Conservation (phyloP, 768 basidiomycete genomes). For the Mycena olivaceomarginata region DNA sequence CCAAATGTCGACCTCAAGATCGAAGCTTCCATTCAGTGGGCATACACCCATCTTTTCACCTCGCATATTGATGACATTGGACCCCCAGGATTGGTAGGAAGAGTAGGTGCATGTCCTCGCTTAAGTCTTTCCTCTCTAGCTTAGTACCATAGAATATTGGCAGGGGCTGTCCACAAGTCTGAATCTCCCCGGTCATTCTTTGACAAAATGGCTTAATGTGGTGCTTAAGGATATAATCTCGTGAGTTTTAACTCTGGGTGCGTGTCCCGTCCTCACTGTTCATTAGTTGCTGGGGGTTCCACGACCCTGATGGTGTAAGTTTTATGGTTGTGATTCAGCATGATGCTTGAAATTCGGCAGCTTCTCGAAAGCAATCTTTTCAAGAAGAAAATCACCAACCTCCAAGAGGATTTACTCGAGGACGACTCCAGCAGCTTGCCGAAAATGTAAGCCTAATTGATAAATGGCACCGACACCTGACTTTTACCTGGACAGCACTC, state of each 20-base stretch:
- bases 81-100: constrained; percentile 11
- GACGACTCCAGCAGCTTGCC: constrained; percentile 4
- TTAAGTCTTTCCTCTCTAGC: constrained; percentile 6
- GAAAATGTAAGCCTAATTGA: constrained; percentile 5
- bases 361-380: constrained; percentile 13
- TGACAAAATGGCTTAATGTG: constrained; percentile 15
- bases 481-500: neutral
- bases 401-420: constrained; percentile 20
- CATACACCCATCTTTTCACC: neutral
- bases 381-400: constrained; percentile 16
- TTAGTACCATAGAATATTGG: constrained; percentile 16
- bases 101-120: constrained; percentile 9
- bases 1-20: constrained; percentile 19
- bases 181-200: constrained; percentile 10
- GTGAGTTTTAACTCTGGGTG: constrained; percentile 4
- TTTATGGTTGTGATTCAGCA: neutral
- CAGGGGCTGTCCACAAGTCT: constrained; percentile 12
- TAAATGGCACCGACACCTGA: neutral
- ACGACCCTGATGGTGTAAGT: constrained; percentile 16
- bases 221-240: constrained; percentile 6
- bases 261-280: constrained; percentile 5
- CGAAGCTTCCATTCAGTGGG: constrained; percentile 20
- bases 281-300: constrained; percentile 20
- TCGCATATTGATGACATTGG: constrained; percentile 1
- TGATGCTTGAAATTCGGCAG: neutral